Evolutionary conservation across 2,329 filamentous ascomycete species (phyloP), one percentile per base, ranked within the genome.

Genomic region (Aspergillus flavus): DNA sequence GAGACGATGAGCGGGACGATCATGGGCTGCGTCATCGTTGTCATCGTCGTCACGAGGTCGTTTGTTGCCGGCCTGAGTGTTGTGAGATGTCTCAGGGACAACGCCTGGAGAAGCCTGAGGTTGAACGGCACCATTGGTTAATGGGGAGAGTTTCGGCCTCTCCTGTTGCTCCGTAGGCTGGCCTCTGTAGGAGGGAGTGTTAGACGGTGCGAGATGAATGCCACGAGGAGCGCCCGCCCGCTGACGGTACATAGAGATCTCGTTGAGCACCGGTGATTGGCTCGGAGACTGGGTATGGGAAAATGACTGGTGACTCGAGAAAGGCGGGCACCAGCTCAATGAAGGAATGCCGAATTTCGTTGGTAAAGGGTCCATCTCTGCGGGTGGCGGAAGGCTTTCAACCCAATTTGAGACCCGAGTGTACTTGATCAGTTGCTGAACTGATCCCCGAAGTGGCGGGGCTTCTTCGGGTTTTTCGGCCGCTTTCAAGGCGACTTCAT

Each of bases 41-140:
- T 68, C 65, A 19, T 64, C 50, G 11, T 58, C 56, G 4, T 69
- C 68, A n/a, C 61, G 64, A 9, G 59, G 59, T 48, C 68, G 56
- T 45, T 69, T 69, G 12, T 58, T 54, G 41, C 28, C 46, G 23
- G 52, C 3, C 10, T 54, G 45, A 28, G 53, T 23, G 12, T 57
- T 32, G 26, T 28, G 36, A 23, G 58, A 53, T n/a, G 48, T 28
- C 21, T 45, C 50, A 9, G 26, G 59, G 4, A 11, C 55, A 26
- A 9, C 7, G 16, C 16, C 16, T 19, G 60, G 57, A 36, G 61
- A 55, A 26, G 54, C n/a, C 23, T 26, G 56, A n/a, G 28, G 45
- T 26, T 59, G 46, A 10, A 48, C 48, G 26, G 48, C 14, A 6
- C 34, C 28, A 21, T 10, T 32, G 12, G 28, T 52, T 30, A 19